Evolutionary conservation across 805 yeast genomes (phyloP).

Genomic region (Zygoascus bituminiphila): DNA sequence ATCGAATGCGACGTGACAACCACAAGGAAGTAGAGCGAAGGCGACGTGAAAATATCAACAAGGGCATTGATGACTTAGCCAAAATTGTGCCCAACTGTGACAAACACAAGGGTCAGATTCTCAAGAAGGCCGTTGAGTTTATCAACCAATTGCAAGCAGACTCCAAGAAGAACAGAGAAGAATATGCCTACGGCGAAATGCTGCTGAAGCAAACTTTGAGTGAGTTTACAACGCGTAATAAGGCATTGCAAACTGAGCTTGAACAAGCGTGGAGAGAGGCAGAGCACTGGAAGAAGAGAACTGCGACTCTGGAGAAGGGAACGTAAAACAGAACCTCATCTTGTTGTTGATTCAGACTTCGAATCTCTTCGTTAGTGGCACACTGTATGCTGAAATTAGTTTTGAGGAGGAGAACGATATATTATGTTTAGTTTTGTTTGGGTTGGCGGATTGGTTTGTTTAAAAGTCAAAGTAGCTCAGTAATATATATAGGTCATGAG

Average conservation of each 20-base stretch:
- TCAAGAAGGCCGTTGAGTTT: conserved; percentile 82
- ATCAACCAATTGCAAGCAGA: conserved; percentile 84
- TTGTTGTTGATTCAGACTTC: no score
- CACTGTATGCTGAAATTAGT: no score
- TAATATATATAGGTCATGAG: no score
- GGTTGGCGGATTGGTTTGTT: no score
- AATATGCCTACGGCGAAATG: conserved; percentile 90
- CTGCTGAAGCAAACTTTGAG: conserved; percentile 85
- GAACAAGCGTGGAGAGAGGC: conserved; percentile 89
- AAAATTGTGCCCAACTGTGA: conserved; percentile 73
- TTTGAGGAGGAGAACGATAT: no score
- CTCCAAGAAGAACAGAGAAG: conserved; percentile 82
- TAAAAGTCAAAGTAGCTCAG: no score
- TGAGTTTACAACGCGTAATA: conserved; percentile 78
- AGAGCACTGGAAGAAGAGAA: conserved; percentile 57
- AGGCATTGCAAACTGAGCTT: conserved; percentile 77
- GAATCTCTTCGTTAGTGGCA: no score
- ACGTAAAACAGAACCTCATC: background rate
- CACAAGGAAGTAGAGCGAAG: conserved; percentile 95
- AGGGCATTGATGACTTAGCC: conserved; percentile 76
- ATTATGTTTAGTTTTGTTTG: no score
- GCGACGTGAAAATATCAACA: conserved; percentile 79
- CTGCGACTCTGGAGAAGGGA: background rate
- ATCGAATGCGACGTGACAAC: conserved; percentile 70
- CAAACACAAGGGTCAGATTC: conserved; percentile 82